Conservation (phyloP, 129 eudicot genomes). For the Flaveria trinervia region DNA sequence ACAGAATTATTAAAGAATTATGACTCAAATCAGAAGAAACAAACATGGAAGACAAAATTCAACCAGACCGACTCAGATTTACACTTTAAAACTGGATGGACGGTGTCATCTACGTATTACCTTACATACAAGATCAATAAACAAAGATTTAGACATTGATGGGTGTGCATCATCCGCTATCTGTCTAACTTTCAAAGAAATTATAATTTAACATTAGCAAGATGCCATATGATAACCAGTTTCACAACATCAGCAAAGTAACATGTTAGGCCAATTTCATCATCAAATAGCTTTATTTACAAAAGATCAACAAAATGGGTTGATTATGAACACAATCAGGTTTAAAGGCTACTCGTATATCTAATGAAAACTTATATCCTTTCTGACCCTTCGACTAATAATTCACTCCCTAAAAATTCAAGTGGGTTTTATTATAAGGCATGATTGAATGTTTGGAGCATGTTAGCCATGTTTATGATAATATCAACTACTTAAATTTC, state of each 20-base stretch:
- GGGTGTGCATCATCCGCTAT: constrained; percentile 32
- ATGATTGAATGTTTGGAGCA: not conserved
- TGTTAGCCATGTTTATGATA: not conserved
- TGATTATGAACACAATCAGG: not conserved
- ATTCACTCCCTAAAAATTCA: not conserved
- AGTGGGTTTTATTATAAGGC: constrained; percentile 3
- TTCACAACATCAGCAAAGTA: not conserved
- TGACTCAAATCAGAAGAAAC: constrained; percentile 24
- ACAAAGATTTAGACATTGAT: constrained; percentile 33
- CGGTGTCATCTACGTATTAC: constrained; percentile 4
- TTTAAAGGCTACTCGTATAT: not conserved
- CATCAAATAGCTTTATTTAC: too few relatives aligned
- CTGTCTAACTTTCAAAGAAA: constrained; percentile 1
- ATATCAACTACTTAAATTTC: not conserved
- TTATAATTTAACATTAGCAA: constrained; percentile 10
- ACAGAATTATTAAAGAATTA: constrained; percentile 3
- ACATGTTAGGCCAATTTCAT: not conserved
- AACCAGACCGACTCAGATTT: constrained; percentile 15
- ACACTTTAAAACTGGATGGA: constrained; percentile 11
- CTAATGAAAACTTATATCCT: not conserved
- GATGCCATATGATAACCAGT: not conserved
- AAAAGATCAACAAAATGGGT: not conserved
- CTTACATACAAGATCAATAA: constrained; percentile 25
- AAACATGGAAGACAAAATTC: constrained; percentile 23
- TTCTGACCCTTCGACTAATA: not conserved